A percentile compares a stretch with the other conserved stretches of the same genome.
Conservation (phyloP, 2,329 filamentous ascomycete genomes). For the Pseudogymnoascus sp. region DNA sequence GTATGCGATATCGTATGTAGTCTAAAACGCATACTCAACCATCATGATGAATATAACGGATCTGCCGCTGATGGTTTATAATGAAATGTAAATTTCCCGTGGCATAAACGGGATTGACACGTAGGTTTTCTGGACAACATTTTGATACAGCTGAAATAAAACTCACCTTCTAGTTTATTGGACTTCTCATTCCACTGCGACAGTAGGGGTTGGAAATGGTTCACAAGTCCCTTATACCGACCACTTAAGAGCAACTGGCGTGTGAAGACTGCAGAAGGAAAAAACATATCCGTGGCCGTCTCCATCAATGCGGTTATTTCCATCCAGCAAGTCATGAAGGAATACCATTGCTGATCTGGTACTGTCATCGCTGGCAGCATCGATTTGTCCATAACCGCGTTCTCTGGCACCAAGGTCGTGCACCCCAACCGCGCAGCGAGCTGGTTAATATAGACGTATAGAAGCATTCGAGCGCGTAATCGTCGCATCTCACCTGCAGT, state of each 20-base stretch:
- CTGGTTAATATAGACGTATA: slow-evolving; percentile 43
- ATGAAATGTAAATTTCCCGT: not conserved
- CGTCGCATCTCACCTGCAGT: slow-evolving; percentile 23
- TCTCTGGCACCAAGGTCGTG: slow-evolving; percentile 43
- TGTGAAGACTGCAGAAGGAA: slow-evolving; percentile 35
- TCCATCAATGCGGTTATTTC: slow-evolving; percentile 39
- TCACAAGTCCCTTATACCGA: slow-evolving; percentile 41
- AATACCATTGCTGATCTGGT: slow-evolving; percentile 39
- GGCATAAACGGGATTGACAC: slow-evolving; percentile 27
- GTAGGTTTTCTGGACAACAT: not conserved
- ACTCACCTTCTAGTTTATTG: slow-evolving; percentile 12
- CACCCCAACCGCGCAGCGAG: slow-evolving; percentile 43
- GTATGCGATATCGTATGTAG: not conserved
- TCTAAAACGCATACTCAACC: not conserved
- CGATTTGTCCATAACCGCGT: slow-evolving; percentile 32
- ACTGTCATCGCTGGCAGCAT: slow-evolving; percentile 15
- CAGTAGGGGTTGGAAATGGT: slow-evolving; percentile 36
- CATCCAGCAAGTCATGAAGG: slow-evolving; percentile 45
- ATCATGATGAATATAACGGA: not conserved
- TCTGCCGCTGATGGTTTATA: not conserved
- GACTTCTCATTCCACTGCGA: slow-evolving; percentile 33
- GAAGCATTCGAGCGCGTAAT: slow-evolving; percentile 30
- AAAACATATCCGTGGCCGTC: slow-evolving; percentile 45
- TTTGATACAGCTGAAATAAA: not conserved
- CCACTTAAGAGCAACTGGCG: slow-evolving; percentile 36